Percentiles rank a stretch among this genome's conserved stretches.
phyloP scores from a whole-genome alignment of 768 basidiomycete genomes.

The Hirschioporus abietinus region DNA sequence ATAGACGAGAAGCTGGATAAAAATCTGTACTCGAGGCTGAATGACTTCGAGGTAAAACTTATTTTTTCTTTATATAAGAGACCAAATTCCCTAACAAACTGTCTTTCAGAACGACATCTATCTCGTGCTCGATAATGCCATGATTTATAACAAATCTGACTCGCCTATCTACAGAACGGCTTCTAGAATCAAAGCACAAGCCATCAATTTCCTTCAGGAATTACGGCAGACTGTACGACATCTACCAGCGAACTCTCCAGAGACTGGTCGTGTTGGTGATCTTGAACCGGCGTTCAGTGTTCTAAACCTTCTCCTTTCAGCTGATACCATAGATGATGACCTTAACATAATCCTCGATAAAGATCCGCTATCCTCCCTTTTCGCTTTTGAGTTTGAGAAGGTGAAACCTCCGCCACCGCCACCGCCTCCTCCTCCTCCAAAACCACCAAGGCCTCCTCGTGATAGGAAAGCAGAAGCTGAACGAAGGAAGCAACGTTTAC shows the following conservation, averaged over 20 bases:
- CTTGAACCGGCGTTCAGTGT: constrained; percentile 64
- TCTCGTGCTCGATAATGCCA: constrained; percentile 82
- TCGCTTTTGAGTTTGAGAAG: constrained; percentile 60
- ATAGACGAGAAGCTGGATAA: constrained; percentile 80
- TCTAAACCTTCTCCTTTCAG: constrained; percentile 51
- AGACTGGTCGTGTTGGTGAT: constrained; percentile 43
- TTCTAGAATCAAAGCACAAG: constrained; percentile 45
- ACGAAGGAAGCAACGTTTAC: constrained; percentile 16
- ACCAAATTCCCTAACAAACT: not conserved
- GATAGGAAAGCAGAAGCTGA: constrained; percentile 35
- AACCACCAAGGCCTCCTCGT: constrained; percentile 26
- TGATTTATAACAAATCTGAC: constrained; percentile 78
- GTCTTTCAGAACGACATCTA: constrained; percentile 63
- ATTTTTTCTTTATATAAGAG: not conserved
- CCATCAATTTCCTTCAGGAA: constrained; percentile 34
- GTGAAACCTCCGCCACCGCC: constrained; percentile 58
- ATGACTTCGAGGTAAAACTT: constrained; percentile 58
- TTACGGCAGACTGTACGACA: constrained; percentile 15
- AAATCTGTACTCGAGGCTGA: constrained; percentile 76
- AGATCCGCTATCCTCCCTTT: constrained; percentile 60
- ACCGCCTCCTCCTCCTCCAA: constrained; percentile 35
- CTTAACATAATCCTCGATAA: constrained; percentile 49
- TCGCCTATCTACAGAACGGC: constrained; percentile 69
- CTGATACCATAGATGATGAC: constrained; percentile 46
- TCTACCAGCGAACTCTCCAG: constrained; percentile 1